Evolutionary conservation across 768 basidiomycete species (phyloP).

Genomic region (Auricularia cornea): DNA sequence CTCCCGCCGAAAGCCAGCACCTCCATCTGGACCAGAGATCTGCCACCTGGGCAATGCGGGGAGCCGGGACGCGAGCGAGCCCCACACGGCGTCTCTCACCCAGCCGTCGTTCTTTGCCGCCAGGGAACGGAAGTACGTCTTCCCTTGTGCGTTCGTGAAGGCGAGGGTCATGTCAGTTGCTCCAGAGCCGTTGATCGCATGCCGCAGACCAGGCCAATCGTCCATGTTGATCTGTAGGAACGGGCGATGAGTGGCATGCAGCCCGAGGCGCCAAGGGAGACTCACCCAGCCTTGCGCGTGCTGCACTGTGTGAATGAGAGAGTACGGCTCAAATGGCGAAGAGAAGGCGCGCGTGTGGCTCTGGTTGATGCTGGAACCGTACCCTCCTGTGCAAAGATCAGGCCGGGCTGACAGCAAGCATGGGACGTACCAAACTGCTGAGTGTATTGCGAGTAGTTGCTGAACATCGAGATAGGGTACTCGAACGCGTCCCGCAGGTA

Average conservation of each 20-base stretch:
- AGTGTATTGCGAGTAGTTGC: neutral
- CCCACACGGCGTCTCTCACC: neutral
- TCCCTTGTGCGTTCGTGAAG: neutral
- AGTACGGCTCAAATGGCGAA: neutral
- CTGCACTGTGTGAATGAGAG: neutral
- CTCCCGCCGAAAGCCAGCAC: neutral
- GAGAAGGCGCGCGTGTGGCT: neutral
- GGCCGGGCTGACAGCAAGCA: no score
- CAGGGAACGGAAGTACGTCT: neutral
- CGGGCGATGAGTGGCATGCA: neutral
- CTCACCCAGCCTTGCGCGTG: neutral
- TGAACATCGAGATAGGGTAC: neutral
- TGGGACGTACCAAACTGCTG: neutral
- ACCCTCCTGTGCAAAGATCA: neutral
- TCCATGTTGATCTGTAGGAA: neutral
- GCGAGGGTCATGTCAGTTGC: neutral
- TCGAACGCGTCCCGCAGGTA: neutral
- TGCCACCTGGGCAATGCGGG: neutral
- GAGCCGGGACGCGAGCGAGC: neutral
- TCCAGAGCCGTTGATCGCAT: neutral
- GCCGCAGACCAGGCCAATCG: neutral
- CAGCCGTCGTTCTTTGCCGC: neutral
- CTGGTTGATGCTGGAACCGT: neutral
- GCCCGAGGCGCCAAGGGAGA: neutral
- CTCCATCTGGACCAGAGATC: slow-evolving; percentile 1